These are phyloP conservation scores for Neophaeococcomyces mojaviensis DNA, from an alignment of 2,329 filamentous ascomycete genomes.

Conservation along the genomic window DNA sequence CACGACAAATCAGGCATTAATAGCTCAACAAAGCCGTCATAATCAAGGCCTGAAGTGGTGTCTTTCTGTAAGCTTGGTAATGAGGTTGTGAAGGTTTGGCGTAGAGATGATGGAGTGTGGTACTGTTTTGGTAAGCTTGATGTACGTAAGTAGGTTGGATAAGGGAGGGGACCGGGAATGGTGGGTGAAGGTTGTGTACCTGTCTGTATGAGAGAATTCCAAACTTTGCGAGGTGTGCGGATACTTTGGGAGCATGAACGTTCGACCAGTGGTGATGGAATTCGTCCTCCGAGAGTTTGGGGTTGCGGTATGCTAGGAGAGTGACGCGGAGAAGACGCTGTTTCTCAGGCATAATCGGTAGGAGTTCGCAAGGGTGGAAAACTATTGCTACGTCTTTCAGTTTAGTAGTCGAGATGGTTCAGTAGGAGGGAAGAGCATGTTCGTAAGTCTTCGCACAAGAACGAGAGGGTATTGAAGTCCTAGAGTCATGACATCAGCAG, in stretches of 20 bases:
- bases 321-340: slow-evolving; percentile 7
- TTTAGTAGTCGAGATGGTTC: too few species aligned
- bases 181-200: not conserved
- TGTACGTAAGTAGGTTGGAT: too few species aligned
- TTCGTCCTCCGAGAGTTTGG: slow-evolving; percentile 5
- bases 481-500: too few species aligned
- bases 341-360: not conserved
- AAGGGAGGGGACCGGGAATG: not conserved
- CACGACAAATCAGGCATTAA: slow-evolving; percentile 9
- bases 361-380: too few species aligned
- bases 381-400: too few species aligned
- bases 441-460: too few species aligned
- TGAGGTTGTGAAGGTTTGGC: slow-evolving; percentile 1
- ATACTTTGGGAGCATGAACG: slow-evolving; percentile 4
- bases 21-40: slow-evolving; percentile 11
- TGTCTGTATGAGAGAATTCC: slow-evolving; percentile 8
- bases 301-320: slow-evolving; percentile 9
- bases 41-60: slow-evolving; percentile 3
- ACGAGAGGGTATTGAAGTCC: too few species aligned
- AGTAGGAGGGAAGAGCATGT: too few species aligned
- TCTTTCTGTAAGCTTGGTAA: slow-evolving; percentile 2
- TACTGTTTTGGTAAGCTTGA: not conserved
- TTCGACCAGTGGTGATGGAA: slow-evolving; percentile 11
- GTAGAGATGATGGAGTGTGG: slow-evolving; percentile 9
- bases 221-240: slow-evolving; percentile 5